Evolutionary conservation across 768 basidiomycete genomes (phyloP).

Genomic region (Tylopilus rubrobrunneus): DNA sequence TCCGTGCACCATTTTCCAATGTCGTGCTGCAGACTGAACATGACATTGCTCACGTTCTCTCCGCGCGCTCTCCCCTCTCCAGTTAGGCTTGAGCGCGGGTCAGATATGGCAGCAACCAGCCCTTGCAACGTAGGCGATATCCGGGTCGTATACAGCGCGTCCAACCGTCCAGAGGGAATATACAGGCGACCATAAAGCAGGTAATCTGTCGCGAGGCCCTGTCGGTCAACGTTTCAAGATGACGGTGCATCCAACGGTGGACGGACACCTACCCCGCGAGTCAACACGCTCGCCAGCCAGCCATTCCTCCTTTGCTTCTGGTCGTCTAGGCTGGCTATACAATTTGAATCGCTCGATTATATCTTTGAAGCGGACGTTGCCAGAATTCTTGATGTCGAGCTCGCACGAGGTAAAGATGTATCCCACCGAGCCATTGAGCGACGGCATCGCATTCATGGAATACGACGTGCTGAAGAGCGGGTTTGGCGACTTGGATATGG

Average conservation of each 20-base stretch:
- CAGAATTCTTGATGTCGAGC: constrained; percentile 65
- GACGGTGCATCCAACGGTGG: background rate
- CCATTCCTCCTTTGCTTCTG: constrained; percentile 79
- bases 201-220: constrained; percentile 58
- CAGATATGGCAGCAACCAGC: constrained; percentile 82
- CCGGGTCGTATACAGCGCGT: constrained; percentile 85
- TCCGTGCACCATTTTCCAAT: constrained; percentile 91
- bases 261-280: constrained; percentile 55
- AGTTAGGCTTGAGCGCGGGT: constrained; percentile 53
- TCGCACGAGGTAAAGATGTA: constrained; percentile 92
- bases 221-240: constrained; percentile 21
- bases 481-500: constrained; percentile 86
- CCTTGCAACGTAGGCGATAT: constrained; percentile 76
- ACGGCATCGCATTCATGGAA: constrained; percentile 89
- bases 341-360: constrained; percentile 87
- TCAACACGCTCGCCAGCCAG: constrained; percentile 75
- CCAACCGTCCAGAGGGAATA: constrained; percentile 82
- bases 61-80: constrained; percentile 40
- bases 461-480: constrained; percentile 86
- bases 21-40: constrained; percentile 89
- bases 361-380: constrained; percentile 77
- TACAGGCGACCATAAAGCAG: constrained; percentile 90
- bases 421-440: constrained; percentile 86
- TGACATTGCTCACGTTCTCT: constrained; percentile 59
- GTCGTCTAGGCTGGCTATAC: constrained; percentile 75